phyloP scores from a whole-genome alignment of 192 early-diverging fungal species.

The Gigaspora rosea region DNA sequence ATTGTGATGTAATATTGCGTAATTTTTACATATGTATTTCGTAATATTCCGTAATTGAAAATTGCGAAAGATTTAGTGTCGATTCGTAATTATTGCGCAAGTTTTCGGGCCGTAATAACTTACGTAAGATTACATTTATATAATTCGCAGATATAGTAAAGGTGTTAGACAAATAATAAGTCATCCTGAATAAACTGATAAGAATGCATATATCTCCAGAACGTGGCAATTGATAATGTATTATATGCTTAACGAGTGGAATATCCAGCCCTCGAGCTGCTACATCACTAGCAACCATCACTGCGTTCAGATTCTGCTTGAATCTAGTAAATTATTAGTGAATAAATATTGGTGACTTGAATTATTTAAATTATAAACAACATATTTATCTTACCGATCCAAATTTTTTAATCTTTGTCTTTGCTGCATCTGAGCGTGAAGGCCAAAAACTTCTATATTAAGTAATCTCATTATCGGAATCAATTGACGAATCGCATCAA shows the following conservation, averaged over 20 bases:
- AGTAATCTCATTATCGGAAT: slow-evolving; percentile 81
- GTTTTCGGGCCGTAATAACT: too few species aligned
- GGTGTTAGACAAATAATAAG: not conserved
- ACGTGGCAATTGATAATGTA: slow-evolving; percentile 94
- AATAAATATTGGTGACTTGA: too few species aligned
- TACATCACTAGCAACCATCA: slow-evolving; percentile 94
- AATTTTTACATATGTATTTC: too few species aligned
- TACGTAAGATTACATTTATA: too few species aligned
- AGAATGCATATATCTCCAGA: slow-evolving; percentile 62
- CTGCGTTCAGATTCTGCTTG: slow-evolving; percentile 64
- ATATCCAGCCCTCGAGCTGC: slow-evolving; percentile 97
- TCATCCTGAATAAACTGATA: not conserved
- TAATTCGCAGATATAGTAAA: not conserved
- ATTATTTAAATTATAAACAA: too few species aligned
- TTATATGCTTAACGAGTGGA: slow-evolving; percentile 85
- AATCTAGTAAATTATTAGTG: too few species aligned
- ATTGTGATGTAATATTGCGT: too few species aligned
- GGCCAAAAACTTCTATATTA: slow-evolving; percentile 68
- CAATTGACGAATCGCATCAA: slow-evolving; percentile 87
- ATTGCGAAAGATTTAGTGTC: too few species aligned
- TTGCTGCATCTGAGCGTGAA: slow-evolving; percentile 97
- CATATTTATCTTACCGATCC: too few species aligned
- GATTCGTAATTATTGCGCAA: too few species aligned
- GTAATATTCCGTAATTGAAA: too few species aligned
- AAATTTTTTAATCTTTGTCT: too few species aligned